Evolutionary conservation across 225 moss, liverwort and hornwort genomes (phyloP), one percentile per base, ranked within the genome.

Genomic region (Physcomitrium patens): DNA sequence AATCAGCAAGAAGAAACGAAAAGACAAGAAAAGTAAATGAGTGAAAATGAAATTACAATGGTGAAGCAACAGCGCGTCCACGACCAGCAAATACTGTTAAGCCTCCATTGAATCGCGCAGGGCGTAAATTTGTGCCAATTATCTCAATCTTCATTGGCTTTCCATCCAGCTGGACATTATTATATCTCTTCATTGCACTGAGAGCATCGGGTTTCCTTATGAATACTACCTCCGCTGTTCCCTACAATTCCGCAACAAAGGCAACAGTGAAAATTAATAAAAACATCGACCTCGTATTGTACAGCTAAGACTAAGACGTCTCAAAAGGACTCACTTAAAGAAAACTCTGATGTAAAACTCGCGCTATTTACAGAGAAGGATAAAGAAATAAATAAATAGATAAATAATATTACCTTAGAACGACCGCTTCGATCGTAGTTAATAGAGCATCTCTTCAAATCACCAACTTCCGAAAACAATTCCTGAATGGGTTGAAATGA

Each of bases 371-470:
- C 7, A 37, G 31, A 37, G 31, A 28, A 50, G 16, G 5, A 10
- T 57, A 47, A 37, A 37, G 2, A 37, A 37, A 3, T 37, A 37
- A 37, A 37, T 37, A 4, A 37, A 37, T 37, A 37, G 5, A 31
- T 31, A 2, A 31, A 37, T 37, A 37, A 37, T 41, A 69, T 79
- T 70, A 93, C 96, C 96, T 99, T 99, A 10, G 99, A 95, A 57
- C 99, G 95, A 76, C 99, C 99, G 71, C 99, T 99, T 69, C 99
- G 89, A 46, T 99, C 99, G 68, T 99, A 99, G 80, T 99, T 93
- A 67, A 99, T 99, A 28, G 99, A 95, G 74, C 99, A 99, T 26
- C 86, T 89, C 80, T 99, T 99, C 69, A 99, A 73, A 65, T 99
- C 99, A 47, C 99, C 99, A 53, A 99, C 93, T 82, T 99, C 99